These are phyloP conservation scores for Crithidia brevicula DNA, from an alignment of 208 protist species.

Conservation along the genomic window DNA sequence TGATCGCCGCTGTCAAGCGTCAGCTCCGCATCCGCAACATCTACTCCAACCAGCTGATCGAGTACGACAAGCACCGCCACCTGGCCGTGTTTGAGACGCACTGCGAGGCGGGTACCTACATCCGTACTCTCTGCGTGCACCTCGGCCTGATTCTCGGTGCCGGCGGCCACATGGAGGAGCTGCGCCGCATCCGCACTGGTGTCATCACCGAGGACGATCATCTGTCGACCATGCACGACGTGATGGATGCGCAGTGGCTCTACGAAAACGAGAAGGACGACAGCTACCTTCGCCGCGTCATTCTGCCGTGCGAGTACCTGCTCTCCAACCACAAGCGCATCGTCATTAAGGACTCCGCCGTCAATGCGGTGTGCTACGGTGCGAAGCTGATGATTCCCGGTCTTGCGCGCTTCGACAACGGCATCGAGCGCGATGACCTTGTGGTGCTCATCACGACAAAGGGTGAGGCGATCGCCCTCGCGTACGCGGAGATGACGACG, in stretches of 20 bases:
- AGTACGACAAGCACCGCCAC: conserved; percentile 98
- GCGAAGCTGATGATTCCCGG: conserved; percentile 99
- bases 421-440: conserved; percentile 97
- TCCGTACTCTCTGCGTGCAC: conserved; percentile 99
- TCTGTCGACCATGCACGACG: conserved; percentile 99
- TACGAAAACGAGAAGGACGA: conserved; percentile 98
- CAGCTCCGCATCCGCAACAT: conserved; percentile 99
- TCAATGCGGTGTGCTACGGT: conserved; percentile 99
- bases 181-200: conserved; percentile 98
- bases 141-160: conserved; percentile 98
- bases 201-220: conserved; percentile 94
- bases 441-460: conserved; percentile 99
- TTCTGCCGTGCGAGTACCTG: conserved; percentile 98
- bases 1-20: conserved; percentile 98
- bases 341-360: conserved; percentile 99
- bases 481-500: conserved; percentile 98
- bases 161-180: conserved; percentile 99
- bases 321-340: conserved; percentile 98
- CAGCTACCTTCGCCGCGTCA: conserved; percentile 96
- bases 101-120: conserved; percentile 99
- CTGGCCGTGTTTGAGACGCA: conserved; percentile 98
- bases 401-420: conserved; percentile 96
- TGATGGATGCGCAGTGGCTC: conserved; percentile 99
- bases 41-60: conserved; percentile 98
- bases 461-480: conserved; percentile 99